phyloP scores from a whole-genome alignment of 1,284 basidiomycete species.

The Lentinula novae-zelandiae region DNA sequence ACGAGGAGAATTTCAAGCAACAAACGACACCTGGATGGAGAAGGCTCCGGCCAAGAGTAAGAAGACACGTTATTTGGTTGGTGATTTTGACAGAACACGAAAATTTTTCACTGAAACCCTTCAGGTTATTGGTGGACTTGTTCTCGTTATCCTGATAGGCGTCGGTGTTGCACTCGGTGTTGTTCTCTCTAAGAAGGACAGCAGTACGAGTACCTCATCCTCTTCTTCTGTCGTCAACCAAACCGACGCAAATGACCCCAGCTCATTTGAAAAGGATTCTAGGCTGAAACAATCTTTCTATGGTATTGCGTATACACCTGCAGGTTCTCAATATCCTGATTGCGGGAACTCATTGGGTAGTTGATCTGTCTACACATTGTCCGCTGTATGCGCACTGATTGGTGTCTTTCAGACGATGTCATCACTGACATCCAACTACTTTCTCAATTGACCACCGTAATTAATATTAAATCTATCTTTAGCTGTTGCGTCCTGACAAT shows the following conservation, averaged over 20 bases:
- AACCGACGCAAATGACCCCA: conserved; percentile 47
- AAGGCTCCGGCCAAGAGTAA: background rate
- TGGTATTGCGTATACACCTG: conserved; percentile 68
- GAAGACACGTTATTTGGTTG: conserved; percentile 9
- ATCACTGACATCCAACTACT: conserved; percentile 55
- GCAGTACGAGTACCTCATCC: conserved; percentile 9
- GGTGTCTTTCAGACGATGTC: conserved; percentile 29
- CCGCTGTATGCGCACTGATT: background rate
- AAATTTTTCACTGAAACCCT: conserved; percentile 4
- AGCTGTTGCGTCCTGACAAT: background rate
- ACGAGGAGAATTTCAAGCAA: conserved; percentile 1
- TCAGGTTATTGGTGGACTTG: conserved; percentile 30
- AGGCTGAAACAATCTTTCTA: conserved; percentile 63
- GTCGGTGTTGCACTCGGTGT: conserved; percentile 25
- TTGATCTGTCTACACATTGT: conserved; percentile 5
- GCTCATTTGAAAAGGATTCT: conserved; percentile 59
- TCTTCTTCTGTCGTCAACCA: background rate
- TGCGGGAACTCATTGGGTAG: conserved; percentile 41
- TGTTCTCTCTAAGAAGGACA: conserved; percentile 26
- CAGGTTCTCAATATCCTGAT: conserved; percentile 45
- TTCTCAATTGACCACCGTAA: conserved; percentile 50
- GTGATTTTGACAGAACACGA: background rate
- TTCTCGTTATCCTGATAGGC: conserved; percentile 26
- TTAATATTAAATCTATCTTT: conserved; percentile 5
- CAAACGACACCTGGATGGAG: conserved; percentile 9